Conservation (phyloP, 2,329 filamentous ascomycete species). For the Scedosporium apiospermum region DNA sequence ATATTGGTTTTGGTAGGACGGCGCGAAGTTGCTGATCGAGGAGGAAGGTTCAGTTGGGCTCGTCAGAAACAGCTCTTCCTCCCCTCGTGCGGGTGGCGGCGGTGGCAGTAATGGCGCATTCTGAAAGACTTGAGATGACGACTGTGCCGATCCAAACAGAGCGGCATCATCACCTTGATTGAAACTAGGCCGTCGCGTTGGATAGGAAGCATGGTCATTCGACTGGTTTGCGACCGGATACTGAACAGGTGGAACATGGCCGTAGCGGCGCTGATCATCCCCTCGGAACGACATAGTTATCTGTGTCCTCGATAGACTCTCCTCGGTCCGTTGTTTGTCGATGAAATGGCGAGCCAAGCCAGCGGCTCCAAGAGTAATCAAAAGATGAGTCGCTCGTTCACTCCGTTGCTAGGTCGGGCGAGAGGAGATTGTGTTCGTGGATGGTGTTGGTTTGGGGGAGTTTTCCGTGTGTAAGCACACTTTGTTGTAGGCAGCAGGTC, state of each 20-base stretch:
- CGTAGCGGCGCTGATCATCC: conserved; percentile 54
- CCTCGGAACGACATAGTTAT: conserved; percentile 52
- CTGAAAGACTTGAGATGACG: conserved; percentile 17
- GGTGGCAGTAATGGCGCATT: conserved; percentile 3
- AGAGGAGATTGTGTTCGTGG: background rate
- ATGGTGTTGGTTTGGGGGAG: background rate
- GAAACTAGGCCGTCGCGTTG: conserved; percentile 54
- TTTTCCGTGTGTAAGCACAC: background rate
- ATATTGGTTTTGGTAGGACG: conserved; percentile 6
- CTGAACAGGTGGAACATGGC: conserved; percentile 56
- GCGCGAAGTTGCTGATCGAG: conserved; percentile 8
- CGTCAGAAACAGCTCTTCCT: conserved; percentile 57
- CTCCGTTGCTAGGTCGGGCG: background rate
- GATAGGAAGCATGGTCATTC: conserved; percentile 16
- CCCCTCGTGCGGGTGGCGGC: conserved; percentile 16
- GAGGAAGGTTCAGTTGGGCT: conserved; percentile 29
- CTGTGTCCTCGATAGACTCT: background rate
- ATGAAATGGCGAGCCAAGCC: background rate
- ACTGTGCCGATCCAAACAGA: conserved; percentile 29
- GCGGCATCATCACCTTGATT: conserved; percentile 64
- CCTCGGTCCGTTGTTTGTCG: background rate
- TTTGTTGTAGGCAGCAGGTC: background rate
- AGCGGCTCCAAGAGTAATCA: background rate
- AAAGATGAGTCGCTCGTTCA: background rate
- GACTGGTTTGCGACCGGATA: conserved; percentile 38